These are phyloP conservation scores for Linnemannia zychae DNA, from an alignment of 192 early-diverging fungal species.

Conservation along the genomic window DNA sequence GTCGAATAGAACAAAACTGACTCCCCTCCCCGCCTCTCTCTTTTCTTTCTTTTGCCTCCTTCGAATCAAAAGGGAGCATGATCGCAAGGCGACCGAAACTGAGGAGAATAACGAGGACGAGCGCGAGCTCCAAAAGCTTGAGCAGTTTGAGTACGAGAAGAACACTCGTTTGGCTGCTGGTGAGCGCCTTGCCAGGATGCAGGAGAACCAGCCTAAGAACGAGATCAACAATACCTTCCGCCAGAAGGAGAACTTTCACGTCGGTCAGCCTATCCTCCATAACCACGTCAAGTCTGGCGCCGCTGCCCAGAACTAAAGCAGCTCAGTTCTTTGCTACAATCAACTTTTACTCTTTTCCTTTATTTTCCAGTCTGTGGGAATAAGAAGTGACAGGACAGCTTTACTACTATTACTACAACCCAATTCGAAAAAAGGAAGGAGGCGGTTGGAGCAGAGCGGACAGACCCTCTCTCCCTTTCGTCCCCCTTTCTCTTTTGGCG, in stretches of 20 bases:
- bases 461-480: background rate
- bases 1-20: background rate
- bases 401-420: background rate
- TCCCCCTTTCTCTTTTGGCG: background rate
- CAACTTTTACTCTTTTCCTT: background rate
- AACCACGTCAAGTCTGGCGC: constrained; percentile 50
- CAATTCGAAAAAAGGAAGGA: constrained; percentile 1
- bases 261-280: constrained; percentile 46
- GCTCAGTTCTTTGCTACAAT: background rate
- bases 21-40: background rate
- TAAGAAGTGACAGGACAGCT: background rate
- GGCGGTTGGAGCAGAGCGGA: background rate
- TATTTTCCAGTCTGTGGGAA: background rate
- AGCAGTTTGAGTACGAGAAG: constrained; percentile 48
- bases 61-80: constrained; percentile 34
- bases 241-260: constrained; percentile 49
- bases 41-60: background rate
- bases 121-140: constrained; percentile 36
- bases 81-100: constrained; percentile 19
- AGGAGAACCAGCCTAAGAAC: constrained; percentile 53
- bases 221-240: constrained; percentile 39
- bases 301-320: constrained; percentile 32
- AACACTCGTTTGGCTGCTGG: constrained; percentile 35
- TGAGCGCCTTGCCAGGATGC: constrained; percentile 46
- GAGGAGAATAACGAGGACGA: constrained; percentile 48